Evolutionary conservation across 2,329 filamentous ascomycete genomes (phyloP), one percentile per base, ranked within the genome.

Genomic region (Capronia epimyces): DNA sequence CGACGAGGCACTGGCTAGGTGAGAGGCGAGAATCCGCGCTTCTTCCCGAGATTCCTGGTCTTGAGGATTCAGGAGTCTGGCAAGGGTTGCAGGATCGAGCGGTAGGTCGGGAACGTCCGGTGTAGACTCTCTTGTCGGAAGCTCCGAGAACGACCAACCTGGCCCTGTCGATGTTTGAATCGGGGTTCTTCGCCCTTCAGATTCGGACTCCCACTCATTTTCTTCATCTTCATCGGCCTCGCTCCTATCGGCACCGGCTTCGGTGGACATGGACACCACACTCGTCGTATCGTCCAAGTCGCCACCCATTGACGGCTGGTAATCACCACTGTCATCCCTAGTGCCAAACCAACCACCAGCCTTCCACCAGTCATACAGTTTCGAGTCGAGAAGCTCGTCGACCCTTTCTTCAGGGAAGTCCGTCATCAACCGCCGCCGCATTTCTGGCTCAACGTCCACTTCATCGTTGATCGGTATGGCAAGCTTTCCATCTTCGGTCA

Each of bases 321-420:
- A 97, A 56, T 91, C 86, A 22, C 86, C 87, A 63, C 87, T 95
- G 3, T 76, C 75, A 65, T 97, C 91, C 25, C 83, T 75, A 13
- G 84, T 83, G 1, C 91, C 90, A 83, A 89, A 96, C 72, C 87
- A 87, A 6, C 87, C 89, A 16, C 88, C 89, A 47, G 77, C 75
- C 46, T 86, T 82, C 86, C 89, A 97, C 80, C 90, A 93, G 24
- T 75, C 75, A 66, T 96, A 97, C 1, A 96, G 71, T 52, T 82
- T 83, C 1, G 78, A 76, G 57, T 91, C 85, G 2, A 96, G 73
- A 32, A 80, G 79, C 22, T 79, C 77, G 86, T 34, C 82, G 71
- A 5, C 66, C 63, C 63, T 66, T 49, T 65, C 69, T 12, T 37
- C 46, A 2, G 52, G 43, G 36, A 55, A 50, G 25, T 60, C 55